These are phyloP conservation scores for Malania oleifera DNA, from an alignment of 164 flowering plant species.

Conservation along the genomic window DNA sequence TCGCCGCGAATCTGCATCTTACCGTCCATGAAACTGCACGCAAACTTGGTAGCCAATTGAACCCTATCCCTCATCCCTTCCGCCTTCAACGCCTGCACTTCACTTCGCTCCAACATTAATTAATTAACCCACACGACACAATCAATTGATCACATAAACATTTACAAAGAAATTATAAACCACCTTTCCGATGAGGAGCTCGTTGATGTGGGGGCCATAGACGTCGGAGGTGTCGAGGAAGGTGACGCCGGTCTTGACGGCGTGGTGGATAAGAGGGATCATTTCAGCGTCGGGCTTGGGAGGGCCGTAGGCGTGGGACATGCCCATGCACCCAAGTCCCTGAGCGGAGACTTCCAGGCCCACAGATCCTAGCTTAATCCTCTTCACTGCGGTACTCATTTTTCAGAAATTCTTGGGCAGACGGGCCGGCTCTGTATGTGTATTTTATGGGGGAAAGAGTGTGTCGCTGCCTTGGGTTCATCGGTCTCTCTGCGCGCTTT, in stretches of 20 bases:
- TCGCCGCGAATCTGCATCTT: background rate
- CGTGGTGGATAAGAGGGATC: slow-evolving; percentile 33
- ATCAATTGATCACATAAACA: too few species aligned
- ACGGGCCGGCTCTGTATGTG: too few species aligned
- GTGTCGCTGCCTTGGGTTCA: too few species aligned
- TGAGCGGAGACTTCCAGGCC: slow-evolving; percentile 35
- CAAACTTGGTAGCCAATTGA: background rate
- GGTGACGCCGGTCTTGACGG: slow-evolving; percentile 30
- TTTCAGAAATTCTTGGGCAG: too few species aligned
- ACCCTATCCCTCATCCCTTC: background rate
- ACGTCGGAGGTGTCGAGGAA: slow-evolving; percentile 38
- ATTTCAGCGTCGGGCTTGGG: slow-evolving; percentile 31
- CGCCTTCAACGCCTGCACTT: background rate
- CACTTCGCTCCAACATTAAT: background rate
- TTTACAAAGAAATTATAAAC: too few species aligned
- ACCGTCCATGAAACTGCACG: background rate
- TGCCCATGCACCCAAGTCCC: slow-evolving; percentile 39
- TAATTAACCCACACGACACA: background rate
- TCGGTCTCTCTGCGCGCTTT: too few species aligned
- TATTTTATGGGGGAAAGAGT: too few species aligned
- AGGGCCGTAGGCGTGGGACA: slow-evolving; percentile 31
- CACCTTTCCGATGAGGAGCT: slow-evolving; percentile 31
- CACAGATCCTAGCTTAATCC: slow-evolving; percentile 30
- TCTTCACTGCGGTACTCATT: slow-evolving; percentile 19
- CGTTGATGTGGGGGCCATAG: slow-evolving; percentile 35